A percentile compares a stretch with the other conserved stretches of the same genome.
Conservation (phyloP, 257 asterid species). For the Agastache rugosa region DNA sequence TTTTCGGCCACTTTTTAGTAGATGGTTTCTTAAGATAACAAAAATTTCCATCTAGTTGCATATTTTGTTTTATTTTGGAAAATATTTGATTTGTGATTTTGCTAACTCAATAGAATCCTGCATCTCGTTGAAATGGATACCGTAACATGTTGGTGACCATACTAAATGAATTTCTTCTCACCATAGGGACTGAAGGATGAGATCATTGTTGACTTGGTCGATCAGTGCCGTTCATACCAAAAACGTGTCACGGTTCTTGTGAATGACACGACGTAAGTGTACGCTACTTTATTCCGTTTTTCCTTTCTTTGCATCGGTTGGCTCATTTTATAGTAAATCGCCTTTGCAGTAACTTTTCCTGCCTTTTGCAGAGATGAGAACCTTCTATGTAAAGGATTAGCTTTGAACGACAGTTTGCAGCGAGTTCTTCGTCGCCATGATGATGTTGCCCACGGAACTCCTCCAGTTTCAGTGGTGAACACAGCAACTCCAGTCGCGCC, state of each 20-base stretch:
- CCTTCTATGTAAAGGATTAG: constrained; percentile 75
- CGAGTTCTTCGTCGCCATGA: constrained; percentile 78
- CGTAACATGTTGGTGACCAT: not conserved
- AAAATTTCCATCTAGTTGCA: not conserved
- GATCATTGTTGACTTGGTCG: constrained; percentile 90
- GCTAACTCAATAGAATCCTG: not conserved
- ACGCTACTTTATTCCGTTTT: not conserved
- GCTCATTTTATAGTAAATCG: not conserved
- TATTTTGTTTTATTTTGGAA: not conserved
- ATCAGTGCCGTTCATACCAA: constrained; percentile 85
- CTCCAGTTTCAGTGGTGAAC: constrained; percentile 42
- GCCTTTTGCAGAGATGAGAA: constrained; percentile 69
- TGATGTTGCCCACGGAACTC: constrained; percentile 63
- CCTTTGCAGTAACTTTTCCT: not conserved
- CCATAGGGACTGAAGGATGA: constrained; percentile 75
- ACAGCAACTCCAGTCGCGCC: constrained; percentile 59
- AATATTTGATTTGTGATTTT: not conserved
- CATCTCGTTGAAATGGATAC: not conserved
- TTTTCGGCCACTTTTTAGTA: no score
- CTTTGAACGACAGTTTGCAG: constrained; percentile 77
- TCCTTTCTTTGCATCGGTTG: not conserved
- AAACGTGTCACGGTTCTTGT: constrained; percentile 82
- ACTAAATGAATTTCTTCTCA: constrained; percentile 1
- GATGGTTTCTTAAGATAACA: no score
- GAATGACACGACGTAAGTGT: constrained; percentile 68